phyloP scores from a whole-genome alignment of 108 stramenopile species.

The Cyclotella choctawhatcheeana region DNA sequence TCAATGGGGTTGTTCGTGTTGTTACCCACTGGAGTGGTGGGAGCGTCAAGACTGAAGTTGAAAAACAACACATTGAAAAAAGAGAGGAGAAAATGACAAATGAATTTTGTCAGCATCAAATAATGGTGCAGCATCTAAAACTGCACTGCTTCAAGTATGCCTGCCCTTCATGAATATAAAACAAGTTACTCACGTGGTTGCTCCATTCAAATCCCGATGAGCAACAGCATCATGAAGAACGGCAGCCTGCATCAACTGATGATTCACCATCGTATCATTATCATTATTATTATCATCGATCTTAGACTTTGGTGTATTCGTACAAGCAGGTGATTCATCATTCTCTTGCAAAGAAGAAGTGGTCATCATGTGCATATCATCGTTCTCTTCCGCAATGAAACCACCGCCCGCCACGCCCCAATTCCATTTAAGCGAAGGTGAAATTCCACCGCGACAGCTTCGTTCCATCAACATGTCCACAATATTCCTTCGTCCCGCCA shows the following conservation, averaged over 20 bases:
- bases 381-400: background rate
- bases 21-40: background rate
- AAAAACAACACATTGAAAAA: background rate
- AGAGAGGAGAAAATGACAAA: background rate
- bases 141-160: too few relatives aligned
- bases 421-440: background rate
- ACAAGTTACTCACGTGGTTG: too few relatives aligned
- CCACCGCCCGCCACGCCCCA: background rate
- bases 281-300: too few relatives aligned
- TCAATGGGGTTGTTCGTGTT: background rate
- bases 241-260: too few relatives aligned
- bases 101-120: background rate
- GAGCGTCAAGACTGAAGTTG: constrained; percentile 3
- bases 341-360: too few relatives aligned
- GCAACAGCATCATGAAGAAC: too few relatives aligned
- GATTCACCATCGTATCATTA: too few relatives aligned
- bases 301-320: too few relatives aligned
- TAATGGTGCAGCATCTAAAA: too few relatives aligned
- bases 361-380: too few relatives aligned
- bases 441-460: background rate
- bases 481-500: constrained; percentile 17
- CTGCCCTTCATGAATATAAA: too few relatives aligned
- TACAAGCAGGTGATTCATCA: too few relatives aligned
- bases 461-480: constrained; percentile 12
- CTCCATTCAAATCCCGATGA: background rate